Evolutionary conservation across 345 rosid species (phyloP).

Genomic region (Toxicodendron radicans): DNA sequence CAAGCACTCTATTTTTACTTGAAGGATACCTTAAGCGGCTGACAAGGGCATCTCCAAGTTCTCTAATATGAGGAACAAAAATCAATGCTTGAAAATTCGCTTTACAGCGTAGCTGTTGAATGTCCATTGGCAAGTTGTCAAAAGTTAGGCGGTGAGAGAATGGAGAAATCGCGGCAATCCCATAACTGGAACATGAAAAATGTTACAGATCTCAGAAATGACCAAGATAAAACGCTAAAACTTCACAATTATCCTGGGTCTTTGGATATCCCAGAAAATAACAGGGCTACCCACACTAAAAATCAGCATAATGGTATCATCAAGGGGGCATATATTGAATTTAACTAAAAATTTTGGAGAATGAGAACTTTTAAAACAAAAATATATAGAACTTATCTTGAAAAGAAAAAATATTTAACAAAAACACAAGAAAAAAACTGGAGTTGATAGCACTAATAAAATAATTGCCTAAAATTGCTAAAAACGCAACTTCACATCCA

Average conservation of each 20-base stretch:
- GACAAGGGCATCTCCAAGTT: slow-evolving; percentile 77
- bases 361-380: slow-evolving; percentile 1
- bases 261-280: slow-evolving; percentile 1
- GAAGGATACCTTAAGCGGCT: slow-evolving; percentile 64
- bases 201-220: slow-evolving; percentile 8
- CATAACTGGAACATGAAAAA: slow-evolving; percentile 55
- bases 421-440: background rate
- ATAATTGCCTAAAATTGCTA: background rate
- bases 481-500: background rate
- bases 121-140: slow-evolving; percentile 72
- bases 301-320: background rate
- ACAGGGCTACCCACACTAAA: background rate
- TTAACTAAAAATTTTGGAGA: background rate
- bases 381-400: background rate
- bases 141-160: slow-evolving; percentile 93
- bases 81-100: slow-evolving; percentile 84
- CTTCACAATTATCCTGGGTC: background rate
- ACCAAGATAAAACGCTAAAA: background rate
- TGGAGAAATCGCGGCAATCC: slow-evolving; percentile 91
- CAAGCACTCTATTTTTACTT: slow-evolving; percentile 26
- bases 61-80: slow-evolving; percentile 82
- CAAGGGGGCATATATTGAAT: background rate
- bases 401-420: background rate
- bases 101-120: slow-evolving; percentile 87
- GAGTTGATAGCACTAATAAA: background rate